These are phyloP conservation scores for Lunularia cruciata DNA, from an alignment of 225 moss, liverwort and hornwort genomes.

Conservation along the genomic window DNA sequence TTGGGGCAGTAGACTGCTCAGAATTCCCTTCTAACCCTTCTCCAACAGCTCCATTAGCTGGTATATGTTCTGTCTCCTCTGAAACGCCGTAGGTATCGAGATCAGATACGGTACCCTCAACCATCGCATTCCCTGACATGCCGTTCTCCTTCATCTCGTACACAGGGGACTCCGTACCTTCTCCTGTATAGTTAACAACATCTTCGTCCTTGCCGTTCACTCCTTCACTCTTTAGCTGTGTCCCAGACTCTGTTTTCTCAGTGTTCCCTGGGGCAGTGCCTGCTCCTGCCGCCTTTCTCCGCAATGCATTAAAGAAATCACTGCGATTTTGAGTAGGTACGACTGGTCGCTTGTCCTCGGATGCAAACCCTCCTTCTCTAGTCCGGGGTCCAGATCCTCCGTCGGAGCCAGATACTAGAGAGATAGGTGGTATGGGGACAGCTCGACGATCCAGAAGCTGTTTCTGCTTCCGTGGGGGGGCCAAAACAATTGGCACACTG, in stretches of 20 bases:
- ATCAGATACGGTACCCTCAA: slow-evolving; percentile 29
- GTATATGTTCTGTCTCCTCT: slow-evolving; percentile 47
- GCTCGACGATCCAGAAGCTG: slow-evolving; percentile 91
- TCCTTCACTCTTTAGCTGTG: slow-evolving; percentile 50
- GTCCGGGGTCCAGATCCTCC: slow-evolving; percentile 56
- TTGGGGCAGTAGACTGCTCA: slow-evolving; percentile 41
- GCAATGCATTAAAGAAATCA: slow-evolving; percentile 90
- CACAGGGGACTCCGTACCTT: slow-evolving; percentile 40
- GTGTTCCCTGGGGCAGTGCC: slow-evolving; percentile 52
- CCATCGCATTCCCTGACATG: slow-evolving; percentile 15
- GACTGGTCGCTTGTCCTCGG: slow-evolving; percentile 76
- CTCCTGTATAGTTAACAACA: slow-evolving; percentile 45
- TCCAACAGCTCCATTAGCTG: slow-evolving; percentile 50
- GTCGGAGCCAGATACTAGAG: slow-evolving; percentile 45
- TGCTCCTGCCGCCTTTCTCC: slow-evolving; percentile 71
- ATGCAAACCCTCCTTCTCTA: slow-evolving; percentile 60
- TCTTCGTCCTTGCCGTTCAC: slow-evolving; percentile 63
- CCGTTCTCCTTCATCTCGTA: slow-evolving; percentile 75
- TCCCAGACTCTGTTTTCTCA: slow-evolving; percentile 69
- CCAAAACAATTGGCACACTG: slow-evolving; percentile 39
- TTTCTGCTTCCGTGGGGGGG: slow-evolving; percentile 71
- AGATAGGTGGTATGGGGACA: slow-evolving; percentile 75
- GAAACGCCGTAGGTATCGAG: slow-evolving; percentile 37
- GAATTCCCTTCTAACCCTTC: slow-evolving; percentile 46
- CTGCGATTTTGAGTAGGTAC: slow-evolving; percentile 84